Conservation (phyloP, 805 yeast genomes). For the Aciculoconidium aculeatum region DNA sequence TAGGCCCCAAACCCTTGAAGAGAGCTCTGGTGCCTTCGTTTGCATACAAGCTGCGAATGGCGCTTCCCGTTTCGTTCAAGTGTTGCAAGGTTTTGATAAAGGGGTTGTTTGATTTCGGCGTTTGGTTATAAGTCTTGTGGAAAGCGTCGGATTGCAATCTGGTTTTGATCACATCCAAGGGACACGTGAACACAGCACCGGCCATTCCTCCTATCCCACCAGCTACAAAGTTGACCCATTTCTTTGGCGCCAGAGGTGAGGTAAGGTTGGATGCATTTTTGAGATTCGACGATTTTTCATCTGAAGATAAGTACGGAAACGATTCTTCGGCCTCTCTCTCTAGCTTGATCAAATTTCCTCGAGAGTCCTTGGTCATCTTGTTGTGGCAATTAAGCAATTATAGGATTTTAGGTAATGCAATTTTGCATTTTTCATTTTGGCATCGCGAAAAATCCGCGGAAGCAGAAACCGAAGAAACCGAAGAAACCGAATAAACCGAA, state of each 20-base stretch:
- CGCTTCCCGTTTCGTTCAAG: constrained; percentile 75
- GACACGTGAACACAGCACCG: constrained; percentile 91
- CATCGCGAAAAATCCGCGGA: too few species aligned
- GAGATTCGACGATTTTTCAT: constrained; percentile 58
- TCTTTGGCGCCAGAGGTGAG: constrained; percentile 11
- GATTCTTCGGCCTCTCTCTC: constrained; percentile 56
- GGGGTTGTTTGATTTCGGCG: constrained; percentile 33
- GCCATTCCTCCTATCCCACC: constrained; percentile 97
- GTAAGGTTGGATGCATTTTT: constrained; percentile 31
- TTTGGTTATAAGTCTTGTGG: constrained; percentile 46
- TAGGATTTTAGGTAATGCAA: too few species aligned
- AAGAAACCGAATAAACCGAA: too few species aligned
- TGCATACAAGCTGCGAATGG: constrained; percentile 59
- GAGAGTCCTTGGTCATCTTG: too few species aligned
- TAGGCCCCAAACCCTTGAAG: constrained; percentile 95
- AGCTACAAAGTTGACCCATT: constrained; percentile 79
- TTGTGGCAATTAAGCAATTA: too few species aligned
- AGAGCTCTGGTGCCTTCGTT: constrained; percentile 82
- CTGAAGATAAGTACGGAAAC: constrained; percentile 58
- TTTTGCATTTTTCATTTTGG: too few species aligned
- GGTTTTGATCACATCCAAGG: constrained; percentile 94
- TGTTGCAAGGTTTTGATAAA: constrained; percentile 55
- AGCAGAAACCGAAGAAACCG: too few species aligned
- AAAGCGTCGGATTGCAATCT: constrained; percentile 88
- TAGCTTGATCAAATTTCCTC: constrained; percentile 16